These are phyloP conservation scores for Didymella pomorum DNA, from an alignment of 2,329 filamentous ascomycete genomes.

Conservation along the genomic window DNA sequence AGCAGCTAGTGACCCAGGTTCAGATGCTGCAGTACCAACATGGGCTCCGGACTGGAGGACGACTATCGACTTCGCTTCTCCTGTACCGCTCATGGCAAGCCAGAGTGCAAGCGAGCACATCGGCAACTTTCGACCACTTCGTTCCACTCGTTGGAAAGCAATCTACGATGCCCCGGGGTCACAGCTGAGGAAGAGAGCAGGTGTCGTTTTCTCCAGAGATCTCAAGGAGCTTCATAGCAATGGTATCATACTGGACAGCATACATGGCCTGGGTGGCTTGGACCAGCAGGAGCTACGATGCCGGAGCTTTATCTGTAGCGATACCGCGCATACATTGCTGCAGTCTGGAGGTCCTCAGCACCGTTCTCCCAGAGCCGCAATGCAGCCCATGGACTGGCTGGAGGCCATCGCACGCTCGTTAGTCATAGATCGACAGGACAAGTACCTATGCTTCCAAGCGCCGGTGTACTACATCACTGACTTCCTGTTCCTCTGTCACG, in stretches of 20 bases:
- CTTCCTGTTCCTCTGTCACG: slow-evolving; percentile 39
- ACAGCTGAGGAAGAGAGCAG: slow-evolving; percentile 25
- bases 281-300: slow-evolving; percentile 39
- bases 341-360: slow-evolving; percentile 20
- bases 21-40: slow-evolving; percentile 27
- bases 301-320: slow-evolving; percentile 35
- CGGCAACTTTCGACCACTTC: slow-evolving; percentile 42
- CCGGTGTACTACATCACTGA: slow-evolving; percentile 36
- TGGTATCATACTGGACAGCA: slow-evolving; percentile 33
- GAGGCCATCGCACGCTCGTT: slow-evolving; percentile 37
- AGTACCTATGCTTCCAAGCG: slow-evolving; percentile 40
- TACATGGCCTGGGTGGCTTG: slow-evolving; percentile 38
- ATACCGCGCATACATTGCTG: slow-evolving; percentile 25
- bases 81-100: slow-evolving; percentile 47
- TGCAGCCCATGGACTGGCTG: slow-evolving; percentile 30
- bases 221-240: slow-evolving; percentile 37
- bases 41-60: slow-evolving; percentile 44
- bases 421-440: slow-evolving; percentile 42
- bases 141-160: slow-evolving; percentile 32
- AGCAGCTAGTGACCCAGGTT: slow-evolving; percentile 22
- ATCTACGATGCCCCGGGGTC: slow-evolving; percentile 39
- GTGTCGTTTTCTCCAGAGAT: slow-evolving; percentile 33
- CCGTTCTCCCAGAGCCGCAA: slow-evolving; percentile 18
- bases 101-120: slow-evolving; percentile 41
- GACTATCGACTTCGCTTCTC: slow-evolving; percentile 37